A percentile compares a stretch with the other conserved stretches of the same genome.
Evolutionary conservation across 139 green algal species (phyloP).

Genomic region (Zygnema cylindricum): DNA sequence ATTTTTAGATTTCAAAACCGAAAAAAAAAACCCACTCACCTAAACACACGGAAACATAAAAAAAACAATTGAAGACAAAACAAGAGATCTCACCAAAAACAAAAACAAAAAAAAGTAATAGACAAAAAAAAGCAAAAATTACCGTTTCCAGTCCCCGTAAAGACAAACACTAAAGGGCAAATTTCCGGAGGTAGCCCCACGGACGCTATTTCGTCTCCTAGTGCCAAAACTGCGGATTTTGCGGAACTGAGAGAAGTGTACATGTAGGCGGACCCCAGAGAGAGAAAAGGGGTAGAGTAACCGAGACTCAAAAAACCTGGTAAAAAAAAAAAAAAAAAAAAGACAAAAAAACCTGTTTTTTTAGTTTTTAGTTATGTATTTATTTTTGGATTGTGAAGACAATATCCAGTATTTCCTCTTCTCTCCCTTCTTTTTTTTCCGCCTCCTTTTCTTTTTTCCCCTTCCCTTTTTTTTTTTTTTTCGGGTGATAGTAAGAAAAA

Average conservation of each 20-base stretch:
- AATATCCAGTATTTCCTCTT: too few species aligned
- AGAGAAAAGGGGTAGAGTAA: constrained; percentile 49
- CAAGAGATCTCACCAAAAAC: not conserved
- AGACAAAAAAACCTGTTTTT: not conserved
- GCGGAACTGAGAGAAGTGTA: constrained; percentile 56
- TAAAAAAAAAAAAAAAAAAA: not conserved
- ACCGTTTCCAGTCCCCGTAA: constrained; percentile 57
- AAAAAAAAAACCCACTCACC: too few species aligned
- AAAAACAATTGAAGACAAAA: not conserved
- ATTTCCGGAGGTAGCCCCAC: constrained; percentile 37
- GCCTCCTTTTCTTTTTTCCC: too few species aligned
- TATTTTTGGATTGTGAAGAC: too few species aligned
- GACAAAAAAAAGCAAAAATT: constrained; percentile 11
- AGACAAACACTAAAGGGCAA: constrained; percentile 43
- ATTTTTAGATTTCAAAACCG: too few species aligned
- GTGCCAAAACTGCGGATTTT: constrained; percentile 44
- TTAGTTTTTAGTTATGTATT: too few species aligned
- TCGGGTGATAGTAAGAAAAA: too few species aligned
- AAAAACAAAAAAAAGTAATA: too few species aligned
- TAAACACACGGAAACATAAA: not conserved
- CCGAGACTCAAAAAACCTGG: constrained; percentile 46
- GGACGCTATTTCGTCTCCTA: constrained; percentile 29
- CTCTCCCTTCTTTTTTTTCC: too few species aligned
- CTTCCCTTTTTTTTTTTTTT: too few species aligned
- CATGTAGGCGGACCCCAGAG: constrained; percentile 49